Base-by-base conservation (phyloP, 2,329 filamentous ascomycete species). In the Bipolaris cookei region DNA sequence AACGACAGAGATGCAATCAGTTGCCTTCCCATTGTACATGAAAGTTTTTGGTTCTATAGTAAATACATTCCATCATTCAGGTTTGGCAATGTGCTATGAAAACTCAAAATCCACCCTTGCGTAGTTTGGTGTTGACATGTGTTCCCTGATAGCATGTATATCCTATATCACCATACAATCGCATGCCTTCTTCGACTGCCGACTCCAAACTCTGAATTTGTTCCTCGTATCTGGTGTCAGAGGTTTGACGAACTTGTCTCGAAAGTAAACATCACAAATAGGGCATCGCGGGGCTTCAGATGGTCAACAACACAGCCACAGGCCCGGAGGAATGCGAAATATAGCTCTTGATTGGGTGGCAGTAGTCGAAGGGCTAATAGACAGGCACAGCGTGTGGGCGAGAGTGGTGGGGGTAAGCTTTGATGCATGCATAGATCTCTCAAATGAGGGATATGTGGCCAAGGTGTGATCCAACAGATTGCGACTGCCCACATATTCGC, bases 401-500 rank as follows among this genome's bases (percentile, higher is more conserved):
- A 66, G 66, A 6, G 69, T 73, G 16, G 59, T 43, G 1, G 54
- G 42, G 3, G 70, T 70, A 32, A 76, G 65, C n/a, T 64, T 57
- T 14, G 73, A 71, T 8, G 67, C 65, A 3, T 75, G 60, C 28
- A 67, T 73, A 42, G 77, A 75, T 11, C 69, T 67, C 48, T 74
- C 71, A 6, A 83, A 70, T 3, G 78, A 69, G 4, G 77, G 77
- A 59, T 82, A 82, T 39, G 78, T 74, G 45, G 79, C 80, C 30
- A 83, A 75, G 2, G 78, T 78, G 48, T 83, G 77, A 34, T 76
- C 77, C 65, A 82, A 75, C 54, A 79, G 79, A 7, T 78, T 71
- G 10, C 76, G 69, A 5, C 76, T 68, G 23, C 73, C 66, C 4
- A 82, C 70, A 16, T 73, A 72, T 16, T 77, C 65, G 54, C 81